phyloP scores from a whole-genome alignment of 352 stramenopile genomes.

The Globisporangium okanoganense region DNA sequence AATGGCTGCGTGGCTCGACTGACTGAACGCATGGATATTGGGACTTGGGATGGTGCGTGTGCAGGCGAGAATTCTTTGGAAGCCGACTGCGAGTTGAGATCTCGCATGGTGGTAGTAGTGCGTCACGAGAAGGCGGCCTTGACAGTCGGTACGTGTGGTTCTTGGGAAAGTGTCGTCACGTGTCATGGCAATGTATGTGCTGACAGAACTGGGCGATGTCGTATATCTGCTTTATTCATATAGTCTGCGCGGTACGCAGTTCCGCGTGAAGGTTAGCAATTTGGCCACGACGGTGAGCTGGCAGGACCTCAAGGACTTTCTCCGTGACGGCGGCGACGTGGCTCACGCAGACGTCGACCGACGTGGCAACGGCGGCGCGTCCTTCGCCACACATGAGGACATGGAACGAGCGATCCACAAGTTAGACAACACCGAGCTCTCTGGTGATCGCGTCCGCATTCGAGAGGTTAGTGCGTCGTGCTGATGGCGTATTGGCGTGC shows the following conservation, averaged over 20 bases:
- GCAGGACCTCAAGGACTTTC: slow-evolving; percentile 68
- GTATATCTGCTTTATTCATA: neutral
- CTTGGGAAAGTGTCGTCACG: neutral
- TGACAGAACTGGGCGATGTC: neutral
- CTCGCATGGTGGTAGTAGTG: slow-evolving; percentile 21
- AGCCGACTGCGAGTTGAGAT: slow-evolving; percentile 54
- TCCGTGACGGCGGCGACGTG: slow-evolving; percentile 54
- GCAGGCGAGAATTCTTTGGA: slow-evolving; percentile 25
- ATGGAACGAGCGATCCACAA: slow-evolving; percentile 52
- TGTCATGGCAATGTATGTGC: neutral
- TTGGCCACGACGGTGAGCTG: slow-evolving; percentile 43
- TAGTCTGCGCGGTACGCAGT: slow-evolving; percentile 43
- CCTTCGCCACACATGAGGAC: slow-evolving; percentile 59
- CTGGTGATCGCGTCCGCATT: slow-evolving; percentile 44
- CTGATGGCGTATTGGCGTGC: neutral
- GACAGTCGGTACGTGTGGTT: slow-evolving; percentile 4
- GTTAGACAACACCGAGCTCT: slow-evolving; percentile 41
- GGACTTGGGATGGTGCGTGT: neutral
- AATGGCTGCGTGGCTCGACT: neutral
- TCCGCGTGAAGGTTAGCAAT: slow-evolving; percentile 44
- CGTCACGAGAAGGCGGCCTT: slow-evolving; percentile 11
- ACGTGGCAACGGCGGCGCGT: slow-evolving; percentile 53
- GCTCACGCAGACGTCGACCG: slow-evolving; percentile 65
- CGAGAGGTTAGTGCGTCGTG: slow-evolving; percentile 20
- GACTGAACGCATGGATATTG: neutral